These are phyloP conservation scores for Gonapodya prolifera DNA, from an alignment of 192 early-diverging fungal species.

Conservation along the genomic window DNA sequence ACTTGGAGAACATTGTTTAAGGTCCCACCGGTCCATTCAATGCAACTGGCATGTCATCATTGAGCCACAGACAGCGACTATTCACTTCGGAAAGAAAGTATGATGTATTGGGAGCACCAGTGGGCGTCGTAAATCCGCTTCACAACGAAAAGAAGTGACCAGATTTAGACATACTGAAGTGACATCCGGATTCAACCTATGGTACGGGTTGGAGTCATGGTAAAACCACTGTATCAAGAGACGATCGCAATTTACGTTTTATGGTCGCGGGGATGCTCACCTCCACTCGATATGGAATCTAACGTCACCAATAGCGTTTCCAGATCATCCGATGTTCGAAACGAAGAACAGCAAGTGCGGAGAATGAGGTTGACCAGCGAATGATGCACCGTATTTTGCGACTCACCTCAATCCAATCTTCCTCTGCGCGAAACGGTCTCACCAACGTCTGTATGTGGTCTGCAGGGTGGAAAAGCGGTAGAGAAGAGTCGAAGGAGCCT, in stretches of 20 bases:
- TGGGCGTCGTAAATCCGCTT: background rate
- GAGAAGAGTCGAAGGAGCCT: background rate
- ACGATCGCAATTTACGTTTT: no score
- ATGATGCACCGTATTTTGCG: no score
- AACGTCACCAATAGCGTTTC: background rate
- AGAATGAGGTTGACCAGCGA: no score
- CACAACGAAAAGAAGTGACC: background rate
- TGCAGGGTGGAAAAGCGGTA: background rate
- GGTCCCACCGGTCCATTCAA: background rate
- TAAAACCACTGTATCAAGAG: no score
- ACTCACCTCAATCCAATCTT: background rate
- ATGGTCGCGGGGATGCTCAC: background rate
- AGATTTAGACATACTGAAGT: background rate
- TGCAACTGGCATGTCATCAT: background rate
- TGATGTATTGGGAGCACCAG: background rate
- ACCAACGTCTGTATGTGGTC: background rate
- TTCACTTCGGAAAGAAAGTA: background rate
- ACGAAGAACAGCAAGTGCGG: no score
- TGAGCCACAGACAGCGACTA: background rate
- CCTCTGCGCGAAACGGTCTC: background rate
- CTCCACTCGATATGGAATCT: background rate
- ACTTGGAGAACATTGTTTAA: background rate
- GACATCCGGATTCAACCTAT: background rate
- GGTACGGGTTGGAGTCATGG: no score
- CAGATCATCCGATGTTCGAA: no score